Evolutionary conservation across 306 rosid genomes (phyloP).

Genomic region (Inga oerstediana): DNA sequence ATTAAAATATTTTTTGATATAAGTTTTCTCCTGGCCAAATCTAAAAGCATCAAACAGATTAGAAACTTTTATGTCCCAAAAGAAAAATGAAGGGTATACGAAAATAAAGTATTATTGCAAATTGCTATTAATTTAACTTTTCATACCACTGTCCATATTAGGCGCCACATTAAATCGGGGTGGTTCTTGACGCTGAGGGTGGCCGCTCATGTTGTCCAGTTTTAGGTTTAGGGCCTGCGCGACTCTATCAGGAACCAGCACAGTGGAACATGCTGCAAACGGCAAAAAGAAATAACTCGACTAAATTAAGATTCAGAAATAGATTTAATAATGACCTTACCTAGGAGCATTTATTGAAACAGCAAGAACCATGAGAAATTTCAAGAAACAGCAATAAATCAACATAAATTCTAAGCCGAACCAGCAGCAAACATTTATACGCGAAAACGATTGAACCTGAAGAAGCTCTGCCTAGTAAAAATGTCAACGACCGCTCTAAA

Average conservation of each 20-base stretch:
- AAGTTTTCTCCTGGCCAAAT: too few relatives aligned
- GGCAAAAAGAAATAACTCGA: not conserved
- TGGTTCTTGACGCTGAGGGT: conserved; percentile 40
- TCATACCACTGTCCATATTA: conserved; percentile 49
- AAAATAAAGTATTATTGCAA: not conserved
- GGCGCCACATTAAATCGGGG: conserved; percentile 39
- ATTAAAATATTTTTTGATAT: too few relatives aligned
- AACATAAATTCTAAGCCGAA: not conserved
- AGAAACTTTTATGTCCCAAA: too few relatives aligned
- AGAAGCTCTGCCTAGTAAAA: not conserved
- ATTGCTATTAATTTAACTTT: not conserved
- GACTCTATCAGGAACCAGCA: conserved; percentile 65
- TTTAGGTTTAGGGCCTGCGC: conserved; percentile 66
- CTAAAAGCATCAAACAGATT: too few relatives aligned
- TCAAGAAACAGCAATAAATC: not conserved
- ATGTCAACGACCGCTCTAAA: conserved; percentile 15
- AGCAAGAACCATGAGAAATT: not conserved
- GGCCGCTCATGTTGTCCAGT: conserved; percentile 43
- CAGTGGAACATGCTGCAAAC: conserved; percentile 54
- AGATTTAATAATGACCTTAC: not conserved
- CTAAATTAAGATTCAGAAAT: not conserved
- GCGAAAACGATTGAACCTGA: not conserved
- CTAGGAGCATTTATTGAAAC: conserved; percentile 8
- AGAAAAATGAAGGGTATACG: not conserved
- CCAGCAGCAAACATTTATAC: conserved; percentile 23